Evolutionary conservation across 2,329 filamentous ascomycete genomes (phyloP).

Genomic region (Erysiphe neolycopersici): DNA sequence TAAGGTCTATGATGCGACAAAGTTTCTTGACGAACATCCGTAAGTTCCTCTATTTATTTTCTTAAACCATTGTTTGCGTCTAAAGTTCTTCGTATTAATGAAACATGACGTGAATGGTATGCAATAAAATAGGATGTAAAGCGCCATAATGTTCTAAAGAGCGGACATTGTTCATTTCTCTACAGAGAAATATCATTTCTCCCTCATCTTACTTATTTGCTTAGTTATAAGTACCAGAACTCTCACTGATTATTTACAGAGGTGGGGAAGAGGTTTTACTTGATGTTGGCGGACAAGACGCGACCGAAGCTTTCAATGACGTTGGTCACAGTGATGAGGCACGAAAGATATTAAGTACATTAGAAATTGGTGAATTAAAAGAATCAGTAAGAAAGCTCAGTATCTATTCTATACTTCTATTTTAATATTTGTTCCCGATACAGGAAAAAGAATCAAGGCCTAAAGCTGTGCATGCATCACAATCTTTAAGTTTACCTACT

Average conservation of each 20-base stretch:
- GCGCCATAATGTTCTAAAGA: background rate
- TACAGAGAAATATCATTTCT: background rate
- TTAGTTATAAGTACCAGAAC: background rate
- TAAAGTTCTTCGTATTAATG: background rate
- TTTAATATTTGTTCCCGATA: background rate
- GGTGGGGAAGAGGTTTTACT: conserved; percentile 96
- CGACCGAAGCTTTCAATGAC: conserved; percentile 95
- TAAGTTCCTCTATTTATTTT: conserved; percentile 23
- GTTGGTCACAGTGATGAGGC: conserved; percentile 98
- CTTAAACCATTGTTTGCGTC: background rate
- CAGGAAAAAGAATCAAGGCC: conserved; percentile 38
- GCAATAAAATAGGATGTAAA: background rate
- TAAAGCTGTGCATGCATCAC: conserved; percentile 27
- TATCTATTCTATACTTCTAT: conserved; percentile 2
- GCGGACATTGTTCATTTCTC: background rate
- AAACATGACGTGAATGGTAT: background rate
- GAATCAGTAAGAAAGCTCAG: conserved; percentile 33
- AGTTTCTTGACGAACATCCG: conserved; percentile 95
- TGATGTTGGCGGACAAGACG: conserved; percentile 85
- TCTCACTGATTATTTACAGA: conserved; percentile 20
- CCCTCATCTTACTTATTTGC: background rate
- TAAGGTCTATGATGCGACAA: conserved; percentile 75
- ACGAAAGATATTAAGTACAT: conserved; percentile 63
- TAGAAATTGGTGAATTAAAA: conserved; percentile 55
- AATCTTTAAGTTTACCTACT: conserved; percentile 18